Evolutionary conservation across 345 rosid genomes (phyloP).

Genomic region (Linum trigynum): DNA sequence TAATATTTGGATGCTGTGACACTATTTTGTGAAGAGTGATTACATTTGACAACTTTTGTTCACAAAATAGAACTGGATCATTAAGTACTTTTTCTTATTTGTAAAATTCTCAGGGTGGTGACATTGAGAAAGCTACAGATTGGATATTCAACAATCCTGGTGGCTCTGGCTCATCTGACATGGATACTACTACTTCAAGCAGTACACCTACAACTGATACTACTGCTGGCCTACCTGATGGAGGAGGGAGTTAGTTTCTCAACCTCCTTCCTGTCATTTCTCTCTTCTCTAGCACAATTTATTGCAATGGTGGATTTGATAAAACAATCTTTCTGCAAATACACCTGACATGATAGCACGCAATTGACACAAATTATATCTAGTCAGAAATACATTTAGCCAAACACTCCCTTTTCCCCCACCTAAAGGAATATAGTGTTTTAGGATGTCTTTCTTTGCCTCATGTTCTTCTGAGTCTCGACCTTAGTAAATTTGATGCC

Average conservation of each 20-base stretch:
- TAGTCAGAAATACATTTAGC: too few species aligned
- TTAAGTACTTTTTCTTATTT: not conserved
- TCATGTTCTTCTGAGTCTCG: too few species aligned
- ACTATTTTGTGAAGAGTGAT: not conserved
- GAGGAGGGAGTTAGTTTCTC: conserved; percentile 83
- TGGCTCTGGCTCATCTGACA: conserved; percentile 55
- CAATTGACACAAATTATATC: too few species aligned
- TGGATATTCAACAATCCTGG: conserved; percentile 95
- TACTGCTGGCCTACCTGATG: conserved; percentile 50
- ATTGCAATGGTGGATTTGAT: too few species aligned
- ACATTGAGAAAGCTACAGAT: conserved; percentile 92
- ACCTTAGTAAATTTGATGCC: too few species aligned
- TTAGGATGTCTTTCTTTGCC: too few species aligned
- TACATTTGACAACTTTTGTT: not conserved
- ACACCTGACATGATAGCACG: not conserved
- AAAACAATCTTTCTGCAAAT: too few species aligned
- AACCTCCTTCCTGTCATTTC: conserved; percentile 3
- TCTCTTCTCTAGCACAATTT: not conserved
- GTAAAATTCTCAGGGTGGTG: conserved; percentile 55
- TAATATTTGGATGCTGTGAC: conserved; percentile 15
- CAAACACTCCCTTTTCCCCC: too few species aligned
- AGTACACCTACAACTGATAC: conserved; percentile 26
- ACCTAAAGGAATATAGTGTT: too few species aligned
- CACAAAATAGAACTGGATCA: not conserved
- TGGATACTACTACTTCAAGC: conserved; percentile 59